These are phyloP conservation scores for Pythium aquatile DNA, from an alignment of 352 stramenopile genomes.

Conservation along the genomic window DNA sequence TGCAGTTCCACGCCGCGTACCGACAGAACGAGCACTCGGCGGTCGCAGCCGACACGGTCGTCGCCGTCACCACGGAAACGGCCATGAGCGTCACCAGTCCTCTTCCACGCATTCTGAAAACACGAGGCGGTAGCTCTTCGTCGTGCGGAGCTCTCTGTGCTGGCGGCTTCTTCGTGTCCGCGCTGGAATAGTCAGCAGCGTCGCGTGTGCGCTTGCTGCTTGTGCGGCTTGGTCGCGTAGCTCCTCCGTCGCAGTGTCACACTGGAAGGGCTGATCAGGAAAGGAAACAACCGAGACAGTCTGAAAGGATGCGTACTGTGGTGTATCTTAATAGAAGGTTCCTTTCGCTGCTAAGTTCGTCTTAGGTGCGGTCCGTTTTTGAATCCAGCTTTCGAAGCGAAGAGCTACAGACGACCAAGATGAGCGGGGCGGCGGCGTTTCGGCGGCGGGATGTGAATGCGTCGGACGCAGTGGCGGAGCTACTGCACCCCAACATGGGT, in stretches of 20 bases:
- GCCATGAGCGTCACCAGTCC: slow-evolving; percentile 22
- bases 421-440: slow-evolving; percentile 45
- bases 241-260: slow-evolving; percentile 15
- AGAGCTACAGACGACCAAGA: slow-evolving; percentile 5
- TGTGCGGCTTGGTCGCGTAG: not conserved
- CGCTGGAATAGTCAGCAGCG: not conserved
- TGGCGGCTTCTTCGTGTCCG: not conserved
- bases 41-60: slow-evolving; percentile 12
- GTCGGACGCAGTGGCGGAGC: slow-evolving; percentile 60
- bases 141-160: not conserved
- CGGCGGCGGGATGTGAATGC: slow-evolving; percentile 66
- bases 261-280: slow-evolving; percentile 22
- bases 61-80: slow-evolving; percentile 21
- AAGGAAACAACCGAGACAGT: slow-evolving; percentile 21
- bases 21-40: slow-evolving; percentile 53
- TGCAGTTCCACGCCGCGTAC: slow-evolving; percentile 73
- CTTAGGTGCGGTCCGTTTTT: slow-evolving; percentile 10
- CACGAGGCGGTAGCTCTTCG: not conserved
- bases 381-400: not conserved
- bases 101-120: slow-evolving; percentile 7
- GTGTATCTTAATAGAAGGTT: not conserved
- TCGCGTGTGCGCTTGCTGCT: not conserved
- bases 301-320: slow-evolving; percentile 7
- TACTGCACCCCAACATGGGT: slow-evolving; percentile 61
- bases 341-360: slow-evolving; percentile 2